Evolutionary conservation across 2,329 filamentous ascomycete species (phyloP), one percentile per base, ranked within the genome.

Genomic region (Trichoderma lentiforme): DNA sequence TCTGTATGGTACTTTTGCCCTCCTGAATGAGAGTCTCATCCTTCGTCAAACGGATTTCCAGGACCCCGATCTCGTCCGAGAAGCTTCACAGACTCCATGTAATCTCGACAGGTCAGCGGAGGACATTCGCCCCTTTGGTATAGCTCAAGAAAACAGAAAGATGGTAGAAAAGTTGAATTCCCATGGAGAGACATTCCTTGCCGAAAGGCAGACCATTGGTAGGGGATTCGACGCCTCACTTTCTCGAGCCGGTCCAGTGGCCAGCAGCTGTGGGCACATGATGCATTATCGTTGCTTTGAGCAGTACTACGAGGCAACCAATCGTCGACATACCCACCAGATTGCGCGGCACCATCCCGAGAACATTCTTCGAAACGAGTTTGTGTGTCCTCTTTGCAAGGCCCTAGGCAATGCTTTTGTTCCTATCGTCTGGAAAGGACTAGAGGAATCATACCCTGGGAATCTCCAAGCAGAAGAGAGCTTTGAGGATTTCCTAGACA

Each of bases 261-360:
- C 95, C 12, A 93, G 93, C 43, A 94, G 95, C 11, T 99, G 96
- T 81, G 96, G 96, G 3, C 96, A 99, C 80, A 97, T 99, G 78
- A 99, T 99, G 96, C 96, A 99, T 81, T 98, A 93, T 80, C 90
- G 89, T 76, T 99, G 96, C 82, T 99, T 99, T 79, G 94, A 98
- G 77, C 89, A 92, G 53, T 99, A 98, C 78, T 92, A 93, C 75
- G 89, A 93, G 60, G 94, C 95, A 4, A 97, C 94, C 0, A 87
- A 91, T 68, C 88, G 95, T 73, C 89, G 96, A 51, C 97, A 99
- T 79, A 89, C 89, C 24, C 93, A 96, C 77, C 96, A 99, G 80
- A 97, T 99, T 80, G 95, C 96, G 8, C 89, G 96, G 15, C 93
- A 97, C 76, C 96, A 98, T 76, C 96, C 96, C 0, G 97, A 99